phyloP scores from a whole-genome alignment of 2,329 filamentous ascomycete genomes.

The Endothia cerciana region DNA sequence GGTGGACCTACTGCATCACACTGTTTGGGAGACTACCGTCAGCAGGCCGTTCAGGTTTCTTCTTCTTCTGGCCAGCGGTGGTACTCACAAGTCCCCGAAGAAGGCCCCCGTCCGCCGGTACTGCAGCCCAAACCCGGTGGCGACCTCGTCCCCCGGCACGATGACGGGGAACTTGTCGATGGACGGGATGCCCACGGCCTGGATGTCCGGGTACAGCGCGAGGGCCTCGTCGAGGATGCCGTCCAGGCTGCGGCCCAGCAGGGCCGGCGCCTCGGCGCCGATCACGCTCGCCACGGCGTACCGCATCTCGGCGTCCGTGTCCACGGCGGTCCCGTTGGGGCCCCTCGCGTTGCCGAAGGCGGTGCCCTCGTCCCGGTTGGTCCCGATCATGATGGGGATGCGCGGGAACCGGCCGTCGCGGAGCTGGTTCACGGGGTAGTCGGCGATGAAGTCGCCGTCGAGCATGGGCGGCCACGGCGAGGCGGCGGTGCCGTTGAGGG shows the following conservation, averaged over 20 bases:
- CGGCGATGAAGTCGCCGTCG: slow-evolving; percentile 30
- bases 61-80: too few species aligned
- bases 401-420: slow-evolving; percentile 17
- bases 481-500: slow-evolving; percentile 26
- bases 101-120: slow-evolving; percentile 25
- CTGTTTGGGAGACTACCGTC: background rate
- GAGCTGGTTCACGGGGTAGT: slow-evolving; percentile 24
- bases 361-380: slow-evolving; percentile 26
- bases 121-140: slow-evolving; percentile 23
- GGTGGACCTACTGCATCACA: slow-evolving; percentile 3
- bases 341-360: slow-evolving; percentile 20
- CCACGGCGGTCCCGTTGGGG: slow-evolving; percentile 19
- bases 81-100: slow-evolving; percentile 30
- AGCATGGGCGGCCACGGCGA: slow-evolving; percentile 26
- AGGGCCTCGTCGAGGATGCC: slow-evolving; percentile 20
- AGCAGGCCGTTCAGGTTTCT: background rate
- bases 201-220: slow-evolving; percentile 24
- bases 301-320: slow-evolving; percentile 25
- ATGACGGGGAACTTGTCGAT: slow-evolving; percentile 26
- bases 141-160: slow-evolving; percentile 17
- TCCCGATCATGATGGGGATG: slow-evolving; percentile 26
- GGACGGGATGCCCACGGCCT: slow-evolving; percentile 22
- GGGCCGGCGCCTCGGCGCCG: slow-evolving; percentile 17
- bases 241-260: slow-evolving; percentile 22
- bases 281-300: slow-evolving; percentile 19